Conservation (phyloP, 2,329 filamentous ascomycete species). For the Epichloe brachyelytri region DNA sequence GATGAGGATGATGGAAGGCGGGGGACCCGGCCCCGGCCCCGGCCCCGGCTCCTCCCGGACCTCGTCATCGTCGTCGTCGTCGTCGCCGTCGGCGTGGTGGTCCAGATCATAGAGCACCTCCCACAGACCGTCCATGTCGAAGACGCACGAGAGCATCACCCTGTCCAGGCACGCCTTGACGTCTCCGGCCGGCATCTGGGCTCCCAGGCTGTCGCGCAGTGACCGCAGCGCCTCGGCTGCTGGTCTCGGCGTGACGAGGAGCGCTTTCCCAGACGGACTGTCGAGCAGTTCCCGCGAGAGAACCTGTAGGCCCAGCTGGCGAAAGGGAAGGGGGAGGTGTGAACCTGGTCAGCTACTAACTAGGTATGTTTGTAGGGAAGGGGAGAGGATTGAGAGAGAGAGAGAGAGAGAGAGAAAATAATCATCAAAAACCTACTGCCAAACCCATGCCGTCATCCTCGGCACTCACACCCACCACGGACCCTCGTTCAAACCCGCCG, state of each 20-base stretch:
- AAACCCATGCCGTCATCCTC: slow-evolving; percentile 37
- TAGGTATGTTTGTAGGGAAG: no score
- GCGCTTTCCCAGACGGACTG: slow-evolving; percentile 15
- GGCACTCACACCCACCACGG: slow-evolving; percentile 39
- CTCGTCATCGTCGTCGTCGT: neutral
- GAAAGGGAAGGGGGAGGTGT: no score
- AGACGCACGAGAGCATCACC: slow-evolving; percentile 42
- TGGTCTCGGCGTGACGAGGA: slow-evolving; percentile 38
- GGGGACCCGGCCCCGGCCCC: accelerated
- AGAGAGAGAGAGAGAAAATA: no score
- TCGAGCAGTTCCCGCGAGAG: slow-evolving; percentile 27
- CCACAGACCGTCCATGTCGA: slow-evolving; percentile 44
- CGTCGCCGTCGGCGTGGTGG: slow-evolving; percentile 6
- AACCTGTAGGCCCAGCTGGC: slow-evolving; percentile 35
- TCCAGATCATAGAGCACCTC: slow-evolving; percentile 42
- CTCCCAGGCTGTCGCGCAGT: slow-evolving; percentile 27
- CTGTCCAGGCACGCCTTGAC: slow-evolving; percentile 30
- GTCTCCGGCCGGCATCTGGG: slow-evolving; percentile 18
- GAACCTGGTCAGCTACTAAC: no score
- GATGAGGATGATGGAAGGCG: slow-evolving; percentile 32
- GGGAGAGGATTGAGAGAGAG: no score
- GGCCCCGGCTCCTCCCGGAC: no score
- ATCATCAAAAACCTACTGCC: slow-evolving; percentile 22
- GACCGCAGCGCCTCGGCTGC: slow-evolving; percentile 25
- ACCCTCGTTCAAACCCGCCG: slow-evolving; percentile 38